A percentile compares a stretch with the other conserved stretches of the same genome.
phyloP scores from a whole-genome alignment of 495 filamentous ascomycete species.

The Xylaria sp. region DNA sequence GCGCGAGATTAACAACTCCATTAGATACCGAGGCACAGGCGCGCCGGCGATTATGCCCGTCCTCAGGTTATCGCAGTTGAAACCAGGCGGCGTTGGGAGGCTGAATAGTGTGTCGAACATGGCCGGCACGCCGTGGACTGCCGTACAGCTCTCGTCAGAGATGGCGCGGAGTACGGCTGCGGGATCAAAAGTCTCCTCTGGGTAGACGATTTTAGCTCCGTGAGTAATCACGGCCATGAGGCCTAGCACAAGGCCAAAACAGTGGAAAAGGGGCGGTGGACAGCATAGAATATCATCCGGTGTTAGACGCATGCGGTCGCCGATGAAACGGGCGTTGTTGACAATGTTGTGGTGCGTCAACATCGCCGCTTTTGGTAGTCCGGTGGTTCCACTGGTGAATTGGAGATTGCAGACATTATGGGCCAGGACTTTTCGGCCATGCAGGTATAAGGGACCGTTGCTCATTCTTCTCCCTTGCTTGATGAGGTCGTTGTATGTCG shows the following conservation, averaged over 20 bases:
- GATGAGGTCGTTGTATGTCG: constrained; percentile 60
- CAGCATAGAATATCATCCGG: constrained; percentile 71
- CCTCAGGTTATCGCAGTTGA: constrained; percentile 61
- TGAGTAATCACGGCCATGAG: constrained; percentile 71
- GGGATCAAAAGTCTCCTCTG: constrained; percentile 68
- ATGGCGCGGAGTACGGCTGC: constrained; percentile 64
- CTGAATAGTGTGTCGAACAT: constrained; percentile 73
- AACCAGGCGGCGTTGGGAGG: constrained; percentile 56
- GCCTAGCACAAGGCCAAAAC: constrained; percentile 75
- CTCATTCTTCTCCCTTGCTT: constrained; percentile 48
- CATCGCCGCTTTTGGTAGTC: constrained; percentile 77
- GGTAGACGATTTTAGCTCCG: constrained; percentile 71
- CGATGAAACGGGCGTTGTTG: constrained; percentile 74
- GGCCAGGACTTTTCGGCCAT: constrained; percentile 57
- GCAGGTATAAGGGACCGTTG: constrained; percentile 40
- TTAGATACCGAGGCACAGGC: constrained; percentile 68
- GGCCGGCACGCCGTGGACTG: constrained; percentile 73
- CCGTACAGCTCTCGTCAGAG: constrained; percentile 69
- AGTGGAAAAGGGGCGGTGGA: constrained; percentile 75
- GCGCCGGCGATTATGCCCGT: constrained; percentile 75
- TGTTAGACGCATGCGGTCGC: constrained; percentile 69
- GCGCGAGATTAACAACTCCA: constrained; percentile 65
- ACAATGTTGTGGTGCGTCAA: constrained; percentile 75
- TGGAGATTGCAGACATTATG: constrained; percentile 73
- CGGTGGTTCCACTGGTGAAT: constrained; percentile 75